A percentile compares a stretch with the other conserved stretches of the same genome.
phyloP scores from a whole-genome alignment of 441 rosid species.

The Erodium moschatum region DNA sequence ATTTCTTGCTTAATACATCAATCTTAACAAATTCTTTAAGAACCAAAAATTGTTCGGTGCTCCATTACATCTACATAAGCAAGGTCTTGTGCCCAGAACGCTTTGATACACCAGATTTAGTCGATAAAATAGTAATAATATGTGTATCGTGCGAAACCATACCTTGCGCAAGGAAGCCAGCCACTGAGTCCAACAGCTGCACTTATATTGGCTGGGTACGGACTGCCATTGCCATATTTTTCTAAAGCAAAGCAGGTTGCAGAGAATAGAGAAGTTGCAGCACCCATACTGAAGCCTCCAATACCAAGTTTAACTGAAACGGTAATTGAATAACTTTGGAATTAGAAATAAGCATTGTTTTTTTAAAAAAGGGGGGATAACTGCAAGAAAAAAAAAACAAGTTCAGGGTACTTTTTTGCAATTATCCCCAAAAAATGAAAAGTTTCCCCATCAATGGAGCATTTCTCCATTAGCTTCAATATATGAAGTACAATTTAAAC shows the following conservation, averaged over 20 bases:
- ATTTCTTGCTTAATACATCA: too few species aligned
- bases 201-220: constrained; percentile 37
- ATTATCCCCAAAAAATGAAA: background rate
- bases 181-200: constrained; percentile 44
- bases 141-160: background rate
- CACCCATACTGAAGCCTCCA: constrained; percentile 63
- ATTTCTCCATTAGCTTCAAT: background rate
- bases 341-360: background rate
- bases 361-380: too few species aligned
- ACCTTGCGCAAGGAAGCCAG: constrained; percentile 59
- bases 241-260: constrained; percentile 43
- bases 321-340: constrained; percentile 11
- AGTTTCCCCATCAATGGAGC: background rate
- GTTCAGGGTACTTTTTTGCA: too few species aligned
- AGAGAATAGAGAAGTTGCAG: constrained; percentile 49
- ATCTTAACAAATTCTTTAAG: too few species aligned
- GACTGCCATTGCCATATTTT: constrained; percentile 36
- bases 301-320: constrained; percentile 44
- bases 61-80: too few species aligned
- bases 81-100: too few species aligned
- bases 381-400: too few species aligned
- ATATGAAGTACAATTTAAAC: background rate
- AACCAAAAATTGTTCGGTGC: too few species aligned
- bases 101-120: too few species aligned
- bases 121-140: background rate